Evolutionary conservation across 495 filamentous ascomycete species (phyloP).

Genomic region (Tuber umbilicatum): DNA sequence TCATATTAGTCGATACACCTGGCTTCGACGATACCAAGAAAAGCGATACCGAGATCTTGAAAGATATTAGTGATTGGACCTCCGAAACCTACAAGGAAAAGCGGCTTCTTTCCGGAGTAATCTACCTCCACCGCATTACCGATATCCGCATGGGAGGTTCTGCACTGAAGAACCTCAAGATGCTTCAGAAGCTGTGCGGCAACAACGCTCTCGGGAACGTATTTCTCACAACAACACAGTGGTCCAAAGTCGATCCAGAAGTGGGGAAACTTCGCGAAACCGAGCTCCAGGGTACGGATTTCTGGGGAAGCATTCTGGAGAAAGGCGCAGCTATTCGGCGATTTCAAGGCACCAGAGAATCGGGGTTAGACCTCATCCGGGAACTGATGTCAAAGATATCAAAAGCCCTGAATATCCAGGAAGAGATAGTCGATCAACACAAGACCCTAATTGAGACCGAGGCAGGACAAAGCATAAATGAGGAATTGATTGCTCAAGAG

Average conservation of each 20-base stretch:
- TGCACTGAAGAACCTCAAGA: slow-evolving; percentile 13
- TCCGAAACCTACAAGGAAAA: too few relatives aligned
- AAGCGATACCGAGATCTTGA: too few relatives aligned
- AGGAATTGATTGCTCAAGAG: too few relatives aligned
- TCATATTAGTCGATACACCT: slow-evolving; percentile 48
- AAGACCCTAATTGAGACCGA: slow-evolving; percentile 42
- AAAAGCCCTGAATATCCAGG: slow-evolving; percentile 43
- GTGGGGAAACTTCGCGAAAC: slow-evolving; percentile 16
- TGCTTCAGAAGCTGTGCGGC: too few relatives aligned
- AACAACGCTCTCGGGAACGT: slow-evolving; percentile 33
- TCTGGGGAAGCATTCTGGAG: slow-evolving; percentile 45
- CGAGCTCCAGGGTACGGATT: background rate
- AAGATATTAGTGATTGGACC: too few relatives aligned
- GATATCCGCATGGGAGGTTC: slow-evolving; percentile 44
- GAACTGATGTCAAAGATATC: slow-evolving; percentile 12
- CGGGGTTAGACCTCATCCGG: slow-evolving; percentile 39
- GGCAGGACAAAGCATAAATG: slow-evolving; percentile 42
- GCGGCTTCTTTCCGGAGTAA: slow-evolving; percentile 44
- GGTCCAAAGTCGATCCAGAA: too few relatives aligned
- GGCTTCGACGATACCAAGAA: too few relatives aligned
- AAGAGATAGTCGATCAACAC: slow-evolving; percentile 29
- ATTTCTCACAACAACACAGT: too few relatives aligned
- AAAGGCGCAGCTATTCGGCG: slow-evolving; percentile 35
- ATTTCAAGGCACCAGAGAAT: slow-evolving; percentile 39
- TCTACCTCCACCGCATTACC: slow-evolving; percentile 49